Evolutionary conservation across 768 basidiomycete species (phyloP).

Genomic region (Rhodotorula kratochvilovae): DNA sequence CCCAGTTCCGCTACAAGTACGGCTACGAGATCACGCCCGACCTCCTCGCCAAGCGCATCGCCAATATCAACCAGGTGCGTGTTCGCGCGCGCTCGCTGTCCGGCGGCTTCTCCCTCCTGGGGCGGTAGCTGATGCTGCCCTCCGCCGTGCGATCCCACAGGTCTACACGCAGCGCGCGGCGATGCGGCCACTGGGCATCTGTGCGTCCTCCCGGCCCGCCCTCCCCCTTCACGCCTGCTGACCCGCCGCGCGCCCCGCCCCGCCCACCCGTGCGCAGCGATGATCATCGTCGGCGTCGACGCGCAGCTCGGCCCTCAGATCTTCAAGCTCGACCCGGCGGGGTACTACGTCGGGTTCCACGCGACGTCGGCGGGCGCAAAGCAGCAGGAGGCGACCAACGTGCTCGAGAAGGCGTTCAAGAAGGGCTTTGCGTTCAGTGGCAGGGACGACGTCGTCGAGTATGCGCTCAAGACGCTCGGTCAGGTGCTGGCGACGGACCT

Average conservation of each 20-base stretch:
- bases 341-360: constrained; percentile 97
- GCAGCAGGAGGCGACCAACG: constrained; percentile 97
- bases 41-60: constrained; percentile 85
- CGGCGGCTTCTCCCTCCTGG: too few species aligned
- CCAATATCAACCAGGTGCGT: constrained; percentile 81
- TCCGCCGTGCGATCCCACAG: neutral
- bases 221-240: constrained; percentile 5
- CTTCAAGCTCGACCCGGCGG: constrained; percentile 97
- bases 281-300: constrained; percentile 92
- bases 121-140: neutral
- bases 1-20: constrained; percentile 88
- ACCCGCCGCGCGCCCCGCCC: neutral
- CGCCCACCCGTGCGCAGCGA: constrained; percentile 56
- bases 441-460: constrained; percentile 78
- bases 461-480: constrained; percentile 38
- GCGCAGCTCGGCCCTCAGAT: constrained; percentile 87
- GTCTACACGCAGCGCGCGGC: constrained; percentile 96
- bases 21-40: constrained; percentile 98
- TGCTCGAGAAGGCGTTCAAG: constrained; percentile 98
- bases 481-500: constrained; percentile 87
- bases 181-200: constrained; percentile 93
- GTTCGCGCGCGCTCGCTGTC: too few species aligned
- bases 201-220: constrained; percentile 52
- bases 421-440: constrained; percentile 76
- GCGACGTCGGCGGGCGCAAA: constrained; percentile 94